phyloP scores from a whole-genome alignment of 2,329 filamentous ascomycete species.

The Pseudofabraea citricarpa region DNA sequence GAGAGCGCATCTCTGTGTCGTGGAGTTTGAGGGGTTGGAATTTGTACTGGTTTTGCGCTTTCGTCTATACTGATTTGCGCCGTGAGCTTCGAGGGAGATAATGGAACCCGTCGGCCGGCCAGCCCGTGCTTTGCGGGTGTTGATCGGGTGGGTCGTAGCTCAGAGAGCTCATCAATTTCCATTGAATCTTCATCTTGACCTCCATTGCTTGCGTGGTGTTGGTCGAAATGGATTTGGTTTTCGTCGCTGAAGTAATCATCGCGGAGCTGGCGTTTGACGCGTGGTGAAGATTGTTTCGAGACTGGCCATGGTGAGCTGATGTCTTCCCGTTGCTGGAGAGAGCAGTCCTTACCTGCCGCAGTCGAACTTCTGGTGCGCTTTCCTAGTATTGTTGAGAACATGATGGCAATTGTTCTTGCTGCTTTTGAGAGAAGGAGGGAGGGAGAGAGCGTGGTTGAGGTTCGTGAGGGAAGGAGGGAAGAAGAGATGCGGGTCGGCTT shows the following conservation, averaged over 20 bases:
- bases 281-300: conserved; percentile 19
- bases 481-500: neutral
- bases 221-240: conserved; percentile 56
- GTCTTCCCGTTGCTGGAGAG: conserved; percentile 2
- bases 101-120: conserved; percentile 33
- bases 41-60: conserved; percentile 37
- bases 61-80: conserved; percentile 28
- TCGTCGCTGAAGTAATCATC: conserved; percentile 53
- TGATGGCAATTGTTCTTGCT: conserved; percentile 14
- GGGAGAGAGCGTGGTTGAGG: conserved; percentile 5
- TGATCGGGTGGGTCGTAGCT: conserved; percentile 19
- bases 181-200: conserved; percentile 34
- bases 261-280: conserved; percentile 41
- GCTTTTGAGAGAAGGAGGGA: conserved; percentile 5
- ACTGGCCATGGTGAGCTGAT: conserved; percentile 13
- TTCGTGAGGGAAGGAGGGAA: conserved; percentile 7
- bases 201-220: conserved; percentile 24
- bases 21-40: conserved; percentile 68
- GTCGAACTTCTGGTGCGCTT: conserved; percentile 39
- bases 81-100: conserved; percentile 42
- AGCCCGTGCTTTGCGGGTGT: conserved; percentile 43
- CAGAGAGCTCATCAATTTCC: conserved; percentile 35
- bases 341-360: conserved; percentile 29
- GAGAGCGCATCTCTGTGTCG: conserved; percentile 75
- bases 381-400: conserved; percentile 36